Evolutionary conservation across 441 rosid species (phyloP), one percentile per base, ranked within the genome.

Genomic region (Pelargonium myrrhifolium): DNA sequence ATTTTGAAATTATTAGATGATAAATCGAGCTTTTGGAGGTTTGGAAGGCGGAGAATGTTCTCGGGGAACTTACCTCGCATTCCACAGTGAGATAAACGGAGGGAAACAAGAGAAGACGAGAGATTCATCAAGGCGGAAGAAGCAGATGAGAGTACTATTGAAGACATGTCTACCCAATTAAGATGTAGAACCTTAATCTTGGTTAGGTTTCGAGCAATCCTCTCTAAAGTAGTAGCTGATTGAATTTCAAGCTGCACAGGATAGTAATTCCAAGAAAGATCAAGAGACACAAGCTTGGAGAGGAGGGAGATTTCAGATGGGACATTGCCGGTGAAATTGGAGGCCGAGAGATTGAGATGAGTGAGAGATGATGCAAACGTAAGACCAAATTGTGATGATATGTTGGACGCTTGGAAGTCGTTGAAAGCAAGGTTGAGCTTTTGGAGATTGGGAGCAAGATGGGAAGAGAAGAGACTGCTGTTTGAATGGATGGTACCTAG

Each of bases 401-500:
- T 65, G 2, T 17, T 8, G 35, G 75, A 63, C 17, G 10, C 15
- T 11, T 64, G 62, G 28, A 75, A 75, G 53, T 75, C 0, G 58
- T 71, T 75, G 53, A 18, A 59, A 67, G 69, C 65, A 24, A 77
- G 73, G 37, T 65, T 35, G 51, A 74, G 75, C 1, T 0, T 31
- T 0, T 22, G 9, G 2, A 73, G 65, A 10, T 67, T 3, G 1
- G 47, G 11, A 21, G 20, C 17, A 9, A 77, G 72, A 3, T 14
- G 26, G 9, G 56, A 11, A 18, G 56, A 49, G 56, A 70, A 77
- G 12, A 73, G 74, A 20, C 51, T 64, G 67, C 64, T 69, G 42
- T 70, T 73, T 22, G 72, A 67, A 15, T 63, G 20, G 31, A 77
- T 9, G 17, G 58, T 24, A 7, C 80, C 80, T 3, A 7, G 6